These are phyloP conservation scores for Zygosaccharomyces sapae DNA, from an alignment of 1,139 yeast genomes.

Conservation along the genomic window DNA sequence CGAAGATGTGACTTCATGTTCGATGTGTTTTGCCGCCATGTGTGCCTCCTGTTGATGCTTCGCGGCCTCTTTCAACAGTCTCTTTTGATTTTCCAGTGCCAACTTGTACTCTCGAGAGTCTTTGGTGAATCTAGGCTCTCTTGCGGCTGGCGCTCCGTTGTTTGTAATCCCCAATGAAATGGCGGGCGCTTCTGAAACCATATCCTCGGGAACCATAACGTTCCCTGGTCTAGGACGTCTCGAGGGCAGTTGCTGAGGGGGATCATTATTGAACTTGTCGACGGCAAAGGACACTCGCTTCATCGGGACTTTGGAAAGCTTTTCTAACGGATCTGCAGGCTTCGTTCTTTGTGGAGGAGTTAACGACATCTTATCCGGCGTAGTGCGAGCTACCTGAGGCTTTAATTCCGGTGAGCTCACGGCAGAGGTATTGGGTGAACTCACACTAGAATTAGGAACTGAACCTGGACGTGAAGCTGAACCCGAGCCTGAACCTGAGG, in stretches of 20 bases:
- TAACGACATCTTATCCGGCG: slow-evolving; percentile 39
- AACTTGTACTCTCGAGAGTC: slow-evolving; percentile 47
- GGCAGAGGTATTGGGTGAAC: slow-evolving; percentile 10
- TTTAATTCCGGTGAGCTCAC: slow-evolving; percentile 25
- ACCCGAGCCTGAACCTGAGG: background rate
- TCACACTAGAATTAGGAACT: slow-evolving; percentile 9
- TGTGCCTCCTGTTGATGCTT: slow-evolving; percentile 76
- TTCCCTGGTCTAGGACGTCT: slow-evolving; percentile 78
- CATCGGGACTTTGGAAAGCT: slow-evolving; percentile 40
- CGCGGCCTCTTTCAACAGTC: slow-evolving; percentile 56
- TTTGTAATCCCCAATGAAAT: slow-evolving; percentile 60
- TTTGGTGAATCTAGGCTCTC: slow-evolving; percentile 38
- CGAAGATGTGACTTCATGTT: slow-evolving; percentile 53
- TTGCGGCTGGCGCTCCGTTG: slow-evolving; percentile 20
- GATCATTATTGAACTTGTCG: slow-evolving; percentile 66
- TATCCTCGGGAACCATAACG: slow-evolving; percentile 70
- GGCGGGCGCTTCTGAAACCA: slow-evolving; percentile 55
- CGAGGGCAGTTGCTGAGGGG: slow-evolving; percentile 94
- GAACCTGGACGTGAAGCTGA: no score
- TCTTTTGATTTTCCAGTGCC: slow-evolving; percentile 56
- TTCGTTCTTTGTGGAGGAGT: slow-evolving; percentile 41
- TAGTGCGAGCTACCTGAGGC: slow-evolving; percentile 20
- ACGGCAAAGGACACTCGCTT: slow-evolving; percentile 73
- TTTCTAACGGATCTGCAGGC: slow-evolving; percentile 38
- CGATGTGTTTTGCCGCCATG: slow-evolving; percentile 61